These are phyloP conservation scores for Penicillium sp. DNA, from an alignment of 2,329 filamentous ascomycete species.

Conservation along the genomic window DNA sequence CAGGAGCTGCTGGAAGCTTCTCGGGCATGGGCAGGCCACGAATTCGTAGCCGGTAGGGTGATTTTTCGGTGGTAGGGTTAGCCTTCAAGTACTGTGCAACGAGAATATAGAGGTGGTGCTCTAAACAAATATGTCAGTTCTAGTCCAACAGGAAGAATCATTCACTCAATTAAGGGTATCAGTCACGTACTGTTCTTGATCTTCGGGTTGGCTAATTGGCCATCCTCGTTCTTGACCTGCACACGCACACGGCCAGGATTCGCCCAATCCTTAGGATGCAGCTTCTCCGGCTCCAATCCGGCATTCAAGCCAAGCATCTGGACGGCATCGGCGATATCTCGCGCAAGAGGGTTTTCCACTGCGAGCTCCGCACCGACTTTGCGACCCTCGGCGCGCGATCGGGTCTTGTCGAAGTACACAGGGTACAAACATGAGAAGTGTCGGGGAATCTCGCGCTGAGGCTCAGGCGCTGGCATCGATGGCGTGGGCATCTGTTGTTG, in stretches of 20 bases:
- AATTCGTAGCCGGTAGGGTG: constrained; percentile 69
- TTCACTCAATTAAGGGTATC: background rate
- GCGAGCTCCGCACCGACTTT: constrained; percentile 71
- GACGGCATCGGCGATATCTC: constrained; percentile 85
- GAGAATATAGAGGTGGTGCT: constrained; percentile 83
- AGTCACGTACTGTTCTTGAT: constrained; percentile 62
- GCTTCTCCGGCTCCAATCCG: constrained; percentile 88
- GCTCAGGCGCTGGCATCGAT: constrained; percentile 33
- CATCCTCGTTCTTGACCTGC: constrained; percentile 59
- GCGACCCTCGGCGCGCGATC: constrained; percentile 69
- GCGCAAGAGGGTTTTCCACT: constrained; percentile 79
- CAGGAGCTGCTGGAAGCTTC: constrained; percentile 68
- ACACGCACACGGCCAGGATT: constrained; percentile 91
- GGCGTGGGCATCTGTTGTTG: constrained; percentile 12
- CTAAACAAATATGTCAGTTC: constrained; percentile 26
- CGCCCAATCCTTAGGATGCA: constrained; percentile 94
- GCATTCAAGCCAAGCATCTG: constrained; percentile 58
- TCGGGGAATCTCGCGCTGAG: constrained; percentile 59
- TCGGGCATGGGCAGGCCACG: constrained; percentile 67
- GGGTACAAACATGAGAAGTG: constrained; percentile 89
- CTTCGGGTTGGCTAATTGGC: constrained; percentile 47
- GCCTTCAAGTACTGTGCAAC: constrained; percentile 72
- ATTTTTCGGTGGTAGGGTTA: constrained; percentile 72
- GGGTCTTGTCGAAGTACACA: constrained; percentile 80
- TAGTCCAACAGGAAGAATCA: background rate